Percentiles rank a stretch among this genome's conserved stretches.
phyloP scores from a whole-genome alignment of 2,329 filamentous ascomycete species.

The Calonectria naviculata region DNA sequence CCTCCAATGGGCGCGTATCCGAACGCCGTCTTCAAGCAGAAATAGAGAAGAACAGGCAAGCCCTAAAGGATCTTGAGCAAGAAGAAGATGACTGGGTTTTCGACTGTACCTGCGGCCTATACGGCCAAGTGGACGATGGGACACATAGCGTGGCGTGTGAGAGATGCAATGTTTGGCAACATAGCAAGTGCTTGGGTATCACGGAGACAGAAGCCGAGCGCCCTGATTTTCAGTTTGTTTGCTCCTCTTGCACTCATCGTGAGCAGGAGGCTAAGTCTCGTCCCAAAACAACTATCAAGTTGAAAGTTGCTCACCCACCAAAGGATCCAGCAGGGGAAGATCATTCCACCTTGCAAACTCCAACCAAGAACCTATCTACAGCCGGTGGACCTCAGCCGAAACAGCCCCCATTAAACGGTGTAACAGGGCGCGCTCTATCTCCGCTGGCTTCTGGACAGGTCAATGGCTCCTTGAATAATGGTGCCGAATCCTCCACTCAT shows the following conservation, averaged over 20 bases:
- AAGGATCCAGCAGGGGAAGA: slow-evolving; percentile 17
- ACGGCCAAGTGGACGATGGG: slow-evolving; percentile 94
- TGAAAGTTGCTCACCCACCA: slow-evolving; percentile 55
- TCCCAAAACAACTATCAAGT: slow-evolving; percentile 61
- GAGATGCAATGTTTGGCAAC: slow-evolving; percentile 94
- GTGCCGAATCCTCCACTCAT: slow-evolving; percentile 14
- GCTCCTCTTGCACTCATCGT: slow-evolving; percentile 78
- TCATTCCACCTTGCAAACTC: slow-evolving; percentile 19
- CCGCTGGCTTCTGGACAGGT: slow-evolving; percentile 17
- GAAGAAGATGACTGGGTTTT: slow-evolving; percentile 94
- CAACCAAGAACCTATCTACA: slow-evolving; percentile 4
- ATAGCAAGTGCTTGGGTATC: slow-evolving; percentile 91
- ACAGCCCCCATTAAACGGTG: slow-evolving; percentile 17
- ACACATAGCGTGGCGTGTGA: slow-evolving; percentile 95
- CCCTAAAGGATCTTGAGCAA: slow-evolving; percentile 75
- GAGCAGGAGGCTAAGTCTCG: slow-evolving; percentile 73
- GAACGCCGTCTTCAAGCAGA: slow-evolving; percentile 85
- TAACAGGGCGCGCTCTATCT: slow-evolving; percentile 22
- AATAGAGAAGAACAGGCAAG: slow-evolving; percentile 82
- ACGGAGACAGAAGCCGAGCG: slow-evolving; percentile 82
- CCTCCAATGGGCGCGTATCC: slow-evolving; percentile 72
- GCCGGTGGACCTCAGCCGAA: background rate
- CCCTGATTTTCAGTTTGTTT: slow-evolving; percentile 89
- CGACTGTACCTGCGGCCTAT: slow-evolving; percentile 90
- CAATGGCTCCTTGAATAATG: slow-evolving; percentile 27